Percentiles rank a stretch among this genome's conserved stretches.
Evolutionary conservation across 179 eudicot genomes (phyloP).

Genomic region (Carnegiea gigantea): DNA sequence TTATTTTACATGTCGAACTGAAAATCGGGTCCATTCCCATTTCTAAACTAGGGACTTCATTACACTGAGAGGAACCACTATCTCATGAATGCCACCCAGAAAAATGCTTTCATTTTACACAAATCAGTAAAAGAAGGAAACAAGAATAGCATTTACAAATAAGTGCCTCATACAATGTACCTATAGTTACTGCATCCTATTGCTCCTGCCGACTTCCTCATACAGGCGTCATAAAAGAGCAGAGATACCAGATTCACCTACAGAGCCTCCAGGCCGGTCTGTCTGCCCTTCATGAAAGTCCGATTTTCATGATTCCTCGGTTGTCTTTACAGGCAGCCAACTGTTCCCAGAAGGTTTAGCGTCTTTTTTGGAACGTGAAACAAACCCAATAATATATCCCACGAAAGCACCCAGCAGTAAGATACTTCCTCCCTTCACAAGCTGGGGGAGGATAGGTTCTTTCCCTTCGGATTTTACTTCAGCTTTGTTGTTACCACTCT

Average conservation of each 20-base stretch:
- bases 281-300: neutral
- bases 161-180: neutral
- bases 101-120: constrained; percentile 19
- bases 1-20: neutral
- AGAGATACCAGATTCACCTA: neutral
- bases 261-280: neutral
- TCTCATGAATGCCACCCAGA: constrained; percentile 14
- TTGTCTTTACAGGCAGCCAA: constrained; percentile 74
- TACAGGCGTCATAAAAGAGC: neutral
- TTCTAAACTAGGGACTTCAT: neutral
- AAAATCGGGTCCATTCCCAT: too few relatives aligned
- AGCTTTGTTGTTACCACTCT: constrained; percentile 12
- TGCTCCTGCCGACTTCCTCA: constrained; percentile 10
- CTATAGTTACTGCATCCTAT: neutral
- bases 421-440: constrained; percentile 54
- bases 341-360: constrained; percentile 28
- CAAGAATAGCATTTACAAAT: constrained; percentile 23
- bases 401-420: constrained; percentile 66
- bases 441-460: constrained; percentile 34
- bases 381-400: constrained; percentile 71
- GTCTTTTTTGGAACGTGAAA: constrained; percentile 52
- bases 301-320: constrained; percentile 52
- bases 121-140: neutral
- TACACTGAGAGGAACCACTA: constrained; percentile 12
- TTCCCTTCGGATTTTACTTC: constrained; percentile 4